Conservation (phyloP, 306 rosid species). For the Betula pendula region DNA sequence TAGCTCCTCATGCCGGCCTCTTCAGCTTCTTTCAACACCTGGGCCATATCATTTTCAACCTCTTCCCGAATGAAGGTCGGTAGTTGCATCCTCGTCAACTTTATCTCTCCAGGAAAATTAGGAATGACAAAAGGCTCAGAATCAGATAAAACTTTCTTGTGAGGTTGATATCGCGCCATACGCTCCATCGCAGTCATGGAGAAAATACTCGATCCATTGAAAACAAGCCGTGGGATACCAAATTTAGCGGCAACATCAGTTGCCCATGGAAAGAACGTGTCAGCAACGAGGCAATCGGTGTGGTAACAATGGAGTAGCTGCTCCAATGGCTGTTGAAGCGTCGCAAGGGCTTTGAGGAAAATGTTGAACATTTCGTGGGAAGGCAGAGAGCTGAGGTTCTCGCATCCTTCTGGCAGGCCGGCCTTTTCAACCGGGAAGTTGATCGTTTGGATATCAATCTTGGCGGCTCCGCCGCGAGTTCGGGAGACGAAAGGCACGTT, state of each 20-base stretch:
- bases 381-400: slow-evolving; percentile 14
- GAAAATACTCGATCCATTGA: slow-evolving; percentile 31
- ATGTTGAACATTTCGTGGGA: slow-evolving; percentile 2
- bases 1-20: slow-evolving; percentile 36
- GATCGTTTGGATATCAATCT: slow-evolving; percentile 11
- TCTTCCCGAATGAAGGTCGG: not conserved
- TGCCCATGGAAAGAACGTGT: slow-evolving; percentile 30
- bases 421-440: slow-evolving; percentile 23
- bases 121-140: slow-evolving; percentile 39
- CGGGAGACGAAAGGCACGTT: slow-evolving; percentile 21
- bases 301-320: not conserved
- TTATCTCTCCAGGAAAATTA: slow-evolving; percentile 38
- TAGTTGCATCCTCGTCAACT: slow-evolving; percentile 27
- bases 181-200: slow-evolving; percentile 18
- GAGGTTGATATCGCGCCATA: slow-evolving; percentile 26
- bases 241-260: slow-evolving; percentile 23
- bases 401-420: slow-evolving; percentile 42
- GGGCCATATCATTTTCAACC: not conserved
- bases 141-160: slow-evolving; percentile 39
- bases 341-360: slow-evolving; percentile 19
- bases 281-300: slow-evolving; percentile 30
- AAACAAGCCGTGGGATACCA: slow-evolving; percentile 38
- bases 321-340: slow-evolving; percentile 34
- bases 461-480: not conserved
- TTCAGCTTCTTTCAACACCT: not conserved